Evolutionary conservation across 2,329 filamentous ascomycete genomes (phyloP), one percentile per base, ranked within the genome.

Genomic region (Ophiocordyceps camponoti-leonardi): DNA sequence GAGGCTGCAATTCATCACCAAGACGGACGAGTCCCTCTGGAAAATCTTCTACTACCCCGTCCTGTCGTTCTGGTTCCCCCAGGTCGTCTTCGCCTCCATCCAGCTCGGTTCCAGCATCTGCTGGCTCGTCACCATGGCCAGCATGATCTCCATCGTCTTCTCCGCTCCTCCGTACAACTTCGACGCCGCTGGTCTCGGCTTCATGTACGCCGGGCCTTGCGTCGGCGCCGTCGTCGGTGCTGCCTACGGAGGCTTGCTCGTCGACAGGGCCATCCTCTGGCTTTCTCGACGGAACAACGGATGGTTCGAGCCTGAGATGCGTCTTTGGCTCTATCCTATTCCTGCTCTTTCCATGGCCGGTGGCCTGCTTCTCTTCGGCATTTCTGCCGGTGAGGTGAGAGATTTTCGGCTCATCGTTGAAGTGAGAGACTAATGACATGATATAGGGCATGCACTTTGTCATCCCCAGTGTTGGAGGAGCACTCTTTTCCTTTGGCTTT

Each of bases 221-320:
- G 53, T 66, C 4, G 65, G 65, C 0, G 59, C 60, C 11, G 42
- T 65, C 0, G 47, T 66, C 4, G 65, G 63, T 1, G 53, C 54
- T 1, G 13, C 65, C 2, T 61, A 64, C 28, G 61, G 61, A 1
- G 64, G 64, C 0, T 54, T 58, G 1, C 33, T 67, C 1, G 59
- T 59, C 2, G 66, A 68, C 48, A 54, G 55, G 50, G 56, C 57
- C 1, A 62, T 66, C 23, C 22, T 63, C 5, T 55, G 53, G 37
- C 53, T 65, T 12, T 53, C 66, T 0, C 56, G 54, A 18, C 54
- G 60, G 0, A 66, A 67, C 11, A 55, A 56, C 2, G 64, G 64
- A 7, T 56, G 63, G 30, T 67, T 63, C 41, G 65, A 68, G 48
- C 65, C 66, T 0, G 66, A 68, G 45, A 67, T 67, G 58, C 56